Conservation (phyloP, 2,329 filamentous ascomycete genomes). For the Madurella fahalii region DNA sequence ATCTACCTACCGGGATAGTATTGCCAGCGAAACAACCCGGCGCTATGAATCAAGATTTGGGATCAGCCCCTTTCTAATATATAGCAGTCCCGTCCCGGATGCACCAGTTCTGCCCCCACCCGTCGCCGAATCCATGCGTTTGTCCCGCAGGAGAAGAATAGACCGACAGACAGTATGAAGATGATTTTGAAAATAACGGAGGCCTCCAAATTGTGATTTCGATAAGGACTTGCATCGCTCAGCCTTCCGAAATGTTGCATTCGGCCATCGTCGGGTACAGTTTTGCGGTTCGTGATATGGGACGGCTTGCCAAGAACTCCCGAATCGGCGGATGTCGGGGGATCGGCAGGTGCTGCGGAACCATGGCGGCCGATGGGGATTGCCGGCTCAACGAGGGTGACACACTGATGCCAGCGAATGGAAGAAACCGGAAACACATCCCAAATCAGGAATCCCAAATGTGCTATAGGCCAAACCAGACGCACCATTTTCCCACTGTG, state of each 20-base stretch:
- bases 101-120: too few relatives aligned
- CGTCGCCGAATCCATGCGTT: neutral
- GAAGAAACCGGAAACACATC: slow-evolving; percentile 22
- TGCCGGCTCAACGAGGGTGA: slow-evolving; percentile 20
- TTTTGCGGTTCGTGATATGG: neutral
- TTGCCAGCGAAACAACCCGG: too few relatives aligned
- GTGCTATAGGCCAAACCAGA: too few relatives aligned
- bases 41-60: too few relatives aligned
- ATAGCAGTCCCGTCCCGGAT: too few relatives aligned
- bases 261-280: slow-evolving; percentile 19
- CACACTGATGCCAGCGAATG: slow-evolving; percentile 17
- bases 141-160: neutral
- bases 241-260: neutral
- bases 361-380: slow-evolving; percentile 13
- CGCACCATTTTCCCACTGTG: neutral
- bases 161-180: neutral
- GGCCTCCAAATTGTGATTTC: slow-evolving; percentile 1
- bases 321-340: slow-evolving; percentile 28
- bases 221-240: neutral
- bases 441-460: neutral
- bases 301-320: slow-evolving; percentile 18
- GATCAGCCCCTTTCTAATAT: too few relatives aligned
- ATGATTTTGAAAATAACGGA: neutral
- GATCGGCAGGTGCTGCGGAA: slow-evolving; percentile 22
- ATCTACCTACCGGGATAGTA: neutral